Conservation (phyloP, 306 rosid genomes). For the Quercus alba region DNA sequence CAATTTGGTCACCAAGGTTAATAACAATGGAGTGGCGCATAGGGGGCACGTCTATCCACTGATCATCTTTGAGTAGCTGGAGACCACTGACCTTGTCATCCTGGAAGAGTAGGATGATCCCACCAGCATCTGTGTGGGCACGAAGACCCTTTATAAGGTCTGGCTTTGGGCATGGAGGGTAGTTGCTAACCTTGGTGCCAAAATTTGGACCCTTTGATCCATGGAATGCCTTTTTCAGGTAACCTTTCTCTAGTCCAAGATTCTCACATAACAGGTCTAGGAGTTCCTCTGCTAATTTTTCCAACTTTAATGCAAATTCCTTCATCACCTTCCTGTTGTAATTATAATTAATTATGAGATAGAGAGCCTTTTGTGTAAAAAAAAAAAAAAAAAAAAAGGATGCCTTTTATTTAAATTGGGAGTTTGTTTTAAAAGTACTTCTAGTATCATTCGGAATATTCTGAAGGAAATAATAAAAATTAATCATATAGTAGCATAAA, state of each 20-base stretch:
- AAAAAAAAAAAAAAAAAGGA: not conserved
- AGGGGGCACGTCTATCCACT: conserved; percentile 90
- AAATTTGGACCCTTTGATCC: conserved; percentile 87
- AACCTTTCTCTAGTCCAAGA: conserved; percentile 79
- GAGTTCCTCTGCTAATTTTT: conserved; percentile 69
- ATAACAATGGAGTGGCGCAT: conserved; percentile 84
- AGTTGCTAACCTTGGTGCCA: conserved; percentile 89
- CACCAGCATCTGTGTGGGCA: conserved; percentile 94
- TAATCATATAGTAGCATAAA: not conserved
- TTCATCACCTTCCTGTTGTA: conserved; percentile 63
- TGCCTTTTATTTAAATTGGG: not conserved
- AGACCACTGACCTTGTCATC: conserved; percentile 91
- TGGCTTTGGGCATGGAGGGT: conserved; percentile 86
- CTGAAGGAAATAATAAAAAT: not conserved
- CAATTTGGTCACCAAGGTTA: conserved; percentile 89
- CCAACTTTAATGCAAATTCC: conserved; percentile 65
- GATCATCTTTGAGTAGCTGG: conserved; percentile 72
- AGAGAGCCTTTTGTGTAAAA: not conserved
- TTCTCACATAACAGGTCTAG: conserved; percentile 84
- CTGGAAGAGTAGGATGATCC: conserved; percentile 82
- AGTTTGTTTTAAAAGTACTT: too few species aligned
- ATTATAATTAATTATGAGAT: not conserved
- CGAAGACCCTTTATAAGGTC: conserved; percentile 87
- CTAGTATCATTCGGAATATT: not conserved
- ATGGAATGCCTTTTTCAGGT: conserved; percentile 66